phyloP scores from a whole-genome alignment of 768 basidiomycete species.

The Sporobolomyces roseus region DNA sequence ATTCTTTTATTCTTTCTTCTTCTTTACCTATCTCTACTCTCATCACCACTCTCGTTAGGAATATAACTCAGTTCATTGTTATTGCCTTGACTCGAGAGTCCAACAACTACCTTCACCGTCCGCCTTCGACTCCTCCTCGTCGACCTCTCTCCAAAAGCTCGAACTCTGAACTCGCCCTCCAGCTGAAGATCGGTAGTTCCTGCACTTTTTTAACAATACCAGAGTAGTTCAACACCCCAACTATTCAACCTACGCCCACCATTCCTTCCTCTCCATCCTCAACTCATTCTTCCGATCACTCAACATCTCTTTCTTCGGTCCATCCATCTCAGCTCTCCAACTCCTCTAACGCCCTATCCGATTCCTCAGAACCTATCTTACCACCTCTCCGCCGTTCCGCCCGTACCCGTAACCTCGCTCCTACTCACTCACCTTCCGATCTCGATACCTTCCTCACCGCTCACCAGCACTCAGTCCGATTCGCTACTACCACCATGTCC shows the following conservation, averaged over 20 bases:
- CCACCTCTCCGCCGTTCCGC: neutral
- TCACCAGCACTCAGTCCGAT: too few relatives aligned
- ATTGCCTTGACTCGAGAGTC: neutral
- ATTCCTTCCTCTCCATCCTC: too few relatives aligned
- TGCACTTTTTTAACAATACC: slow-evolving; percentile 7
- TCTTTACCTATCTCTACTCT: neutral
- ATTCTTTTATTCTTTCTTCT: neutral
- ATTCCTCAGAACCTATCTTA: neutral
- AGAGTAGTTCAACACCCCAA: neutral
- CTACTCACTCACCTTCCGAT: neutral
- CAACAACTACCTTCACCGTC: neutral
- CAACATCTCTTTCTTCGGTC: neutral
- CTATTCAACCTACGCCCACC: neutral
- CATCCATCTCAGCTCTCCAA: neutral
- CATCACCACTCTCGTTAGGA: neutral
- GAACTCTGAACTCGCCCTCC: slow-evolving; percentile 5
- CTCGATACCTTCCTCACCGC: slow-evolving; percentile 7
- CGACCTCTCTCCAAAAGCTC: neutral
- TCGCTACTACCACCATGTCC: neutral
- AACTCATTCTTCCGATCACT: neutral
- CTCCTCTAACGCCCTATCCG: neutral
- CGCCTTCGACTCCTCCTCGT: neutral
- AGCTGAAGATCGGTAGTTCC: neutral
- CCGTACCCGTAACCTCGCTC: neutral
- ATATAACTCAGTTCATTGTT: neutral